Base-by-base conservation (phyloP, 2,329 filamentous ascomycete species). In the Neoarthrinium moseri region DNA sequence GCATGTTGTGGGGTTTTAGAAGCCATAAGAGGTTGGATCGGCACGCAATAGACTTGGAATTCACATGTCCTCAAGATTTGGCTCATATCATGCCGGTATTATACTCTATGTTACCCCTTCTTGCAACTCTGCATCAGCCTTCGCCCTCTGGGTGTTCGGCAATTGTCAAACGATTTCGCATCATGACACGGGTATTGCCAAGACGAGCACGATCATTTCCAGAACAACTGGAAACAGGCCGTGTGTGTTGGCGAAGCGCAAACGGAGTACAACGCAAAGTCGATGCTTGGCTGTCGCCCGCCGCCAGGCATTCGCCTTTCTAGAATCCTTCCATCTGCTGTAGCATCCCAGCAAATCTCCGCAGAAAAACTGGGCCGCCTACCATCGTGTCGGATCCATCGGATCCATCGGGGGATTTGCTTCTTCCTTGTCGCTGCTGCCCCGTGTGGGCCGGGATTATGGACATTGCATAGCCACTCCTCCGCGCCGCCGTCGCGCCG, bases 341-440 rank as follows among this genome's bases (percentile, higher is more conserved):
- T 20, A 26, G n/a, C 34, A 38, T 37, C 23, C 34, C 30, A 35
- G 43, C n/a, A 36, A 37, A 38, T 45, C 43, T 45, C 43, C 43
- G 34, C 43, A 45, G 22, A 37, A 39, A 44, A 32, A 45, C 23
- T 26, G 33, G 43, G 43, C 24, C 34, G n/a, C 24, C 22, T 29
- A 33, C 43, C 43, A 45, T 30, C 23, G 33, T 39, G 43, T 45
- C 43, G 43, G 43, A 45, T 45, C 43, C 43, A 39, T 45, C 43
- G 43, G 43, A 45, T 45, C 43, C 43, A 39, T 45, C 43, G 42
- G 33, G 33, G 33, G 21, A 22, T 5, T n/a, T n/a, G n/a, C n/a
- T n/a, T n/a, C n/a, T n/a, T n/a, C n/a, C n/a, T n/a, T n/a, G n/a
- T n/a, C n/a, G n/a, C n/a, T n/a, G n/a, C n/a, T n/a, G n/a, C n/a